phyloP scores from a whole-genome alignment of 2,329 filamentous ascomycete genomes.

The Diplodia scrobiculata region DNA sequence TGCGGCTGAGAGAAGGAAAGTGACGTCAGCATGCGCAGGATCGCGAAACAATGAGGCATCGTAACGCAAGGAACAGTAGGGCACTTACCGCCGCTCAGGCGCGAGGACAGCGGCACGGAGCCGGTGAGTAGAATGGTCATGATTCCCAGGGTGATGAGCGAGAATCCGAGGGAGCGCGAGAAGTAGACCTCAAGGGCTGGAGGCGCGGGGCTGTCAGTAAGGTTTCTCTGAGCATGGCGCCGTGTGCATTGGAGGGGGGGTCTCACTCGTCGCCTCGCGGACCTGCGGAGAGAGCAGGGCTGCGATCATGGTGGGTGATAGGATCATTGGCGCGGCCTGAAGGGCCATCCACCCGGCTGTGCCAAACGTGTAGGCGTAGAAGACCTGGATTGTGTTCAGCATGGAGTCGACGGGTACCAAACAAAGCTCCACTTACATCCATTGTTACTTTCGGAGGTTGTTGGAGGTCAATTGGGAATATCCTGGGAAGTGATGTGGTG shows the following conservation, averaged over 20 bases:
- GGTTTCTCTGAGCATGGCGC: background rate
- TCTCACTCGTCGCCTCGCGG: slow-evolving; percentile 57
- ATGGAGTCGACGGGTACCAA: background rate
- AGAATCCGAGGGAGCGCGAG: slow-evolving; percentile 68
- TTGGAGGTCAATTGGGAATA: background rate
- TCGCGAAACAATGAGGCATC: background rate
- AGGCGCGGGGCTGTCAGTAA: background rate
- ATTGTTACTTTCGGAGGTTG: background rate
- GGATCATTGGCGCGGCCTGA: slow-evolving; percentile 57
- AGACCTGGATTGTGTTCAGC: slow-evolving; percentile 40
- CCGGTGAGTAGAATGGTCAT: slow-evolving; percentile 71
- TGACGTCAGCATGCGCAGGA: background rate
- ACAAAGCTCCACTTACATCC: slow-evolving; percentile 13
- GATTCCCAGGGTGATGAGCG: slow-evolving; percentile 65
- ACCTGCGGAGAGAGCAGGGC: slow-evolving; percentile 61
- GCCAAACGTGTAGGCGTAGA: slow-evolving; percentile 49
- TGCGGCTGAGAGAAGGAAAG: slow-evolving; percentile 8
- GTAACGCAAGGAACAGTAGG: background rate
- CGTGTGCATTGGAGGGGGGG: background rate
- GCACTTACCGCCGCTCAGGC: slow-evolving; percentile 35
- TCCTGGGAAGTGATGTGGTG: background rate
- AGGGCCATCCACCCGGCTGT: slow-evolving; percentile 50
- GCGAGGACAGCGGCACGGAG: slow-evolving; percentile 65
- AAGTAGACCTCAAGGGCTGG: slow-evolving; percentile 71
- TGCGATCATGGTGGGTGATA: slow-evolving; percentile 63